Percentiles rank a stretch among this genome's conserved stretches.
Evolutionary conservation across 2,329 filamentous ascomycete genomes (phyloP).

Genomic region (Herpotrichia juniperi): DNA sequence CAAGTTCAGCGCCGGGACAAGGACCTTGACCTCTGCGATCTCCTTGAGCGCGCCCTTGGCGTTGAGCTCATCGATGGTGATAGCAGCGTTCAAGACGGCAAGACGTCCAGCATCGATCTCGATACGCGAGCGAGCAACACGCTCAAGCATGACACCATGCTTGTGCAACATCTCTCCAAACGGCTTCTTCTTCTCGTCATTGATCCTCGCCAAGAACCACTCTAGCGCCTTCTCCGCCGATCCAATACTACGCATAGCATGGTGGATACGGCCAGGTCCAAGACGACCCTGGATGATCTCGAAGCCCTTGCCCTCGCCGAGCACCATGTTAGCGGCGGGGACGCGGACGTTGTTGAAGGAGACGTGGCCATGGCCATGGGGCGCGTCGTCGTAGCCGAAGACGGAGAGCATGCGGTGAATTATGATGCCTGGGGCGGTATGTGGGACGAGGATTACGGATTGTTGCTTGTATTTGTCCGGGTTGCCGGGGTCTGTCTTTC

Average conservation of each 20-base stretch:
- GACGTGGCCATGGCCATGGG: conserved; percentile 95
- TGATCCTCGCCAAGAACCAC: conserved; percentile 92
- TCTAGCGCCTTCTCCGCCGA: conserved; percentile 90
- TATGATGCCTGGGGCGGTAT: conserved; percentile 81
- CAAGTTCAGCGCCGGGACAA: conserved; percentile 81
- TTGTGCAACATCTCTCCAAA: conserved; percentile 87
- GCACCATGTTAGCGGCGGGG: conserved; percentile 80
- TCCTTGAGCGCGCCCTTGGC: conserved; percentile 90
- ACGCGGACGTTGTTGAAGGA: conserved; percentile 89
- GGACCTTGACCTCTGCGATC: conserved; percentile 93
- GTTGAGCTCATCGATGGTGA: conserved; percentile 88
- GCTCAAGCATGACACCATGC: conserved; percentile 94
- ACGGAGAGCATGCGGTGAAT: conserved; percentile 92
- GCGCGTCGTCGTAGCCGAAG: conserved; percentile 97
- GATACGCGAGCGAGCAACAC: conserved; percentile 88
- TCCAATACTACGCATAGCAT: conserved; percentile 94
- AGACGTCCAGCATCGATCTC: conserved; percentile 93
- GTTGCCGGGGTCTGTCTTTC: conserved; percentile 82
- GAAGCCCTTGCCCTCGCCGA: conserved; percentile 92
- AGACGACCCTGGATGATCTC: conserved; percentile 98
- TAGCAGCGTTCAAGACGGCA: conserved; percentile 89
- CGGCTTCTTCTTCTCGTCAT: conserved; percentile 87
- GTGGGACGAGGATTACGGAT: conserved; percentile 88
- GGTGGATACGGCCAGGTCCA: conserved; percentile 94
- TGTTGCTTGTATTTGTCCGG: conserved; percentile 84